These are phyloP conservation scores for Didymella pomorum DNA, from an alignment of 2,329 filamentous ascomycete species.

Conservation along the genomic window DNA sequence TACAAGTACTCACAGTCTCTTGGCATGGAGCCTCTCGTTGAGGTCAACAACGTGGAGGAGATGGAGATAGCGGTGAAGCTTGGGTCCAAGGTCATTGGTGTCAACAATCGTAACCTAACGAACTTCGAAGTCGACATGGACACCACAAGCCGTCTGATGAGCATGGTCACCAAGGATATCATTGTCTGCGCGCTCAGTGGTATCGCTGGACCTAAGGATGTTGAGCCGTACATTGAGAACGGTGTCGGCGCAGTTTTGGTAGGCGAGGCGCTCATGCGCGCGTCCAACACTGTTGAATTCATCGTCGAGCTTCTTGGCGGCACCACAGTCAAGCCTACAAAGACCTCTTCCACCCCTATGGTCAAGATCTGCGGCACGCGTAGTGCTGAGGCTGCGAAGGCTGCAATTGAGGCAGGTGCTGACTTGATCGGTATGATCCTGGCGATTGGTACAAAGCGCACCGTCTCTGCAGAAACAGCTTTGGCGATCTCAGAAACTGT, in stretches of 20 bases:
- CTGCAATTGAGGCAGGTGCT: constrained; percentile 84
- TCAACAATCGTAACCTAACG: constrained; percentile 96
- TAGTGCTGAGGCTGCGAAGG: constrained; percentile 78
- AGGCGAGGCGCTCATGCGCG: constrained; percentile 94
- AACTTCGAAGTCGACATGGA: constrained; percentile 96
- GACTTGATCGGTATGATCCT: constrained; percentile 94
- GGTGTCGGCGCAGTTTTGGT: constrained; percentile 93
- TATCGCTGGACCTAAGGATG: constrained; percentile 88
- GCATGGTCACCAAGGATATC: constrained; percentile 83
- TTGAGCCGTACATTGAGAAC: constrained; percentile 84
- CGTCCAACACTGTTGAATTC: constrained; percentile 81
- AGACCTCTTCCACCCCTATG: constrained; percentile 56
- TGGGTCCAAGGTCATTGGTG: constrained; percentile 89
- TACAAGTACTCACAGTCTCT: constrained; percentile 89
- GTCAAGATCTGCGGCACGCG: constrained; percentile 97
- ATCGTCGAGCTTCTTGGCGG: constrained; percentile 82
- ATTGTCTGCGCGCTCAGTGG: constrained; percentile 94
- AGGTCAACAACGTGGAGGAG: constrained; percentile 93
- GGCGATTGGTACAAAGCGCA: constrained; percentile 80
- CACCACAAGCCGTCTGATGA: constrained; percentile 87
- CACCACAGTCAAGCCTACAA: constrained; percentile 32
- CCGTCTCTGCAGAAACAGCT: constrained; percentile 79
- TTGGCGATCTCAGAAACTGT: constrained; percentile 81
- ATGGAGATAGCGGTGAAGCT: constrained; percentile 88
- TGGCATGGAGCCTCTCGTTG: constrained; percentile 96